These are phyloP conservation scores for Veloporphyrellus conicus DNA, from an alignment of 1,284 basidiomycete genomes.

Conservation along the genomic window DNA sequence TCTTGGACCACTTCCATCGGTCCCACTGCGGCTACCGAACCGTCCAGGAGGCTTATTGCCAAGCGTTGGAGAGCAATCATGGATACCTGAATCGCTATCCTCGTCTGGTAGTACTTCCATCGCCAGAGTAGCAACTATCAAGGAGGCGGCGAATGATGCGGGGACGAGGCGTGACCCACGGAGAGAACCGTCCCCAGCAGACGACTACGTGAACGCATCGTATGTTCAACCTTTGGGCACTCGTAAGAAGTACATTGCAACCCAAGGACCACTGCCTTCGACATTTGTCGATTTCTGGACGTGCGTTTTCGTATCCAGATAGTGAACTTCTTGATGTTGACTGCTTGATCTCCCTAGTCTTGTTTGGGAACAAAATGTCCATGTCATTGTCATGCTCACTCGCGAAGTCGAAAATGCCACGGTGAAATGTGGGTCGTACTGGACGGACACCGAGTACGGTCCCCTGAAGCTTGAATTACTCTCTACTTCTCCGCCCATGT, in stretches of 20 bases:
- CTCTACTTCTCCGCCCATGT: slow-evolving; percentile 49
- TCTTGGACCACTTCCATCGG: slow-evolving; percentile 13
- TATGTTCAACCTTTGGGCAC: slow-evolving; percentile 84
- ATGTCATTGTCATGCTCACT: slow-evolving; percentile 86
- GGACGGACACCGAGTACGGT: slow-evolving; percentile 73
- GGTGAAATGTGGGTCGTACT: slow-evolving; percentile 91
- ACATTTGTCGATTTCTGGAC: slow-evolving; percentile 96
- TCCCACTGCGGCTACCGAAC: slow-evolving; percentile 23
- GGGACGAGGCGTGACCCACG: neutral
- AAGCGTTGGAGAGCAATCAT: slow-evolving; percentile 17
- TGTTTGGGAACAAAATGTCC: slow-evolving; percentile 77
- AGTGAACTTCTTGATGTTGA: slow-evolving; percentile 7
- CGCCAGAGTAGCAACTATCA: neutral
- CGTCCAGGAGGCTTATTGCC: slow-evolving; percentile 14
- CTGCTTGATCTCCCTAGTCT: slow-evolving; percentile 43
- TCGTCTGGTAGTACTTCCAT: neutral
- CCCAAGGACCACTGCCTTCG: slow-evolving; percentile 88
- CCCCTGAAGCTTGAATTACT: slow-evolving; percentile 61
- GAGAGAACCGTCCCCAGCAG: slow-evolving; percentile 38
- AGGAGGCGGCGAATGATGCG: neutral
- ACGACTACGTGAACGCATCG: slow-evolving; percentile 93
- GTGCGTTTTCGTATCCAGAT: slow-evolving; percentile 48
- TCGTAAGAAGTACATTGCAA: slow-evolving; percentile 83
- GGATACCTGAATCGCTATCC: slow-evolving; percentile 2
- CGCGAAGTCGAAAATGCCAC: slow-evolving; percentile 85